Evolutionary conservation across 2,329 filamentous ascomycete species (phyloP).

Genomic region (Cladorrhinum sp.): DNA sequence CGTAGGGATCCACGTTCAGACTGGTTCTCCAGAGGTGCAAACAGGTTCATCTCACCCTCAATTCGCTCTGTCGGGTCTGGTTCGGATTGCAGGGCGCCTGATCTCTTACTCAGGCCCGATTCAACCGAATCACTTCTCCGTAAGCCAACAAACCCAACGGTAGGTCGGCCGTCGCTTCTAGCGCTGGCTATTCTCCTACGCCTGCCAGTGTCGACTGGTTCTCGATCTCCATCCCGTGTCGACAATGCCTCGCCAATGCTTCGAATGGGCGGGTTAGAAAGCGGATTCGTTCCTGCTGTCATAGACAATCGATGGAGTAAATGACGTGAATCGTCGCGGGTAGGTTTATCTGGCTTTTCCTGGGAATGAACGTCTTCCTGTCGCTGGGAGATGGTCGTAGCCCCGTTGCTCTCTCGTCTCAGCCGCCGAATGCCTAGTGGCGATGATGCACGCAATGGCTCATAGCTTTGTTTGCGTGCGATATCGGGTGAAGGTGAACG

Average conservation of each 20-base stretch:
- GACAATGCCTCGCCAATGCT: slow-evolving; percentile 5
- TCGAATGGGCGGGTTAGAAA: slow-evolving; percentile 29
- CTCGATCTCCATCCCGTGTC: slow-evolving; percentile 7
- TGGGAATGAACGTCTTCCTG: background rate
- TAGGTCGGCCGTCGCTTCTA: slow-evolving; percentile 34
- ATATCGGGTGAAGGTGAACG: slow-evolving; percentile 43
- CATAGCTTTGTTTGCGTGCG: slow-evolving; percentile 32
- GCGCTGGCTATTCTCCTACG: slow-evolving; percentile 19
- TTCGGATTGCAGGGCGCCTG: slow-evolving; percentile 48
- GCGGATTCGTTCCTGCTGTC: slow-evolving; percentile 46
- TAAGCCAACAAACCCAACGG: slow-evolving; percentile 48
- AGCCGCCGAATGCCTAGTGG: slow-evolving; percentile 13
- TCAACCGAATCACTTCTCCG: slow-evolving; percentile 44
- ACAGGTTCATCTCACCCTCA: slow-evolving; percentile 54
- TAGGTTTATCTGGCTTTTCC: background rate
- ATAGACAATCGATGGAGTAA: slow-evolving; percentile 49
- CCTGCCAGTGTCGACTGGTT: slow-evolving; percentile 8
- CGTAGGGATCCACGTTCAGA: slow-evolving; percentile 55
- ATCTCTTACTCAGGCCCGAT: slow-evolving; percentile 47
- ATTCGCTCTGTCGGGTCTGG: slow-evolving; percentile 56
- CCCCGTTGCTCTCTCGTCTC: slow-evolving; percentile 7
- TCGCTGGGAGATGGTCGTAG: background rate
- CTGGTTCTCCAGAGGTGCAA: slow-evolving; percentile 52
- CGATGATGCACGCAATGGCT: slow-evolving; percentile 23
- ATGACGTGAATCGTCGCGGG: slow-evolving; percentile 42